A percentile compares a stretch with the other conserved stretches of the same genome.
Evolutionary conservation across 108 stramenopile species (phyloP).

Genomic region (Aurantiochytrium sp.): DNA sequence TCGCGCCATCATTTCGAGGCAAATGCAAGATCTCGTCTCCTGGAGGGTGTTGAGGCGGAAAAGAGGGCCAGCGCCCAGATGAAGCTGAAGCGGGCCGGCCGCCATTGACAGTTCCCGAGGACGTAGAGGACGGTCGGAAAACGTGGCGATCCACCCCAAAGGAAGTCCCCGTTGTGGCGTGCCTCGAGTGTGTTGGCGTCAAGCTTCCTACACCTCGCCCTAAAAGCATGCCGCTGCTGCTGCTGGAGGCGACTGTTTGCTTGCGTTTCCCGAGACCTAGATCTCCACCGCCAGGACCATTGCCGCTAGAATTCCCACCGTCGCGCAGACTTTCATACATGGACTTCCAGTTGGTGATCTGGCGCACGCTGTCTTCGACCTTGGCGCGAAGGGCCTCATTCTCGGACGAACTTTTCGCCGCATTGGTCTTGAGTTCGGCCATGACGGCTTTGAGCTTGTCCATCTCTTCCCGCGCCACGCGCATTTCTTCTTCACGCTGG

Average conservation of each 20-base stretch:
- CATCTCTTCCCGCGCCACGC: background rate
- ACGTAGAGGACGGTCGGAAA: no score
- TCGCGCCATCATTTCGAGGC: background rate
- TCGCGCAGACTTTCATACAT: background rate
- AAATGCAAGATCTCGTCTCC: background rate
- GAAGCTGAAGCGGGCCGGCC: background rate
- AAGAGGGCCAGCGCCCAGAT: background rate
- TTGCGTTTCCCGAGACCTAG: background rate
- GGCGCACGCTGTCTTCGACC: background rate
- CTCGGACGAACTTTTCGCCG: background rate
- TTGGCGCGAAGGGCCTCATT: background rate
- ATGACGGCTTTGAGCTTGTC: background rate
- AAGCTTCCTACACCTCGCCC: no score
- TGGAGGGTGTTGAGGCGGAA: background rate
- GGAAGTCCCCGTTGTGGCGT: no score
- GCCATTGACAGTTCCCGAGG: background rate
- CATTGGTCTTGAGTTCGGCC: background rate
- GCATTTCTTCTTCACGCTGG: background rate
- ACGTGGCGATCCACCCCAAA: no score
- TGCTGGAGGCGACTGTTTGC: background rate
- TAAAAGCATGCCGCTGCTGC: no score
- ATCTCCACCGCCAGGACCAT: background rate
- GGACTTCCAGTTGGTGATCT: background rate
- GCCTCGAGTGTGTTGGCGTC: no score
- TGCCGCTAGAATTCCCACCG: background rate